Evolutionary conservation across 2,329 filamentous ascomycete genomes (phyloP), one percentile per base, ranked within the genome.

Genomic region (Xylaria sp.): DNA sequence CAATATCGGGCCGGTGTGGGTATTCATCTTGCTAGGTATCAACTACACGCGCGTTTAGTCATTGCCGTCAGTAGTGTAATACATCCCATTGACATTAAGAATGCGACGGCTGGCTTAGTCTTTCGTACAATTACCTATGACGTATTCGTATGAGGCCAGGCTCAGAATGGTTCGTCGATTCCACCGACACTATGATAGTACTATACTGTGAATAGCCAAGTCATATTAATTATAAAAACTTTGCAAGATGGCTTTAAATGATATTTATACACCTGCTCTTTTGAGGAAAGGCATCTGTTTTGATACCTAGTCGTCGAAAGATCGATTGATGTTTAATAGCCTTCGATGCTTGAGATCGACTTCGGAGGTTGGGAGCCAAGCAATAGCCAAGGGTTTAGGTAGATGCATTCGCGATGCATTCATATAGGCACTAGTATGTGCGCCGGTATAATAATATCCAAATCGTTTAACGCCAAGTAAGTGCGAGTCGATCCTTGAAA

Each of bases 331-430:
- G 27, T 30, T 34, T 24, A 67, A 69, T 61, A 45, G 51, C 11
- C 60, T 39, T 12, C 14, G 9, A 53, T 27, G 51, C 2, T 19
- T 12, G 19, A 48, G 42, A 39, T 61, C 27, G 11, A 36, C 53
- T 65, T 56, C 61, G 30, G 54, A 34, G 39, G 55, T 63, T 63
- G 63, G 27, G 61, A 30, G 66, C 66, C 61, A 65, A 67, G 65
- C 8, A 54, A 42, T 32, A 39, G 50, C 24, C 56, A 68, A 61
- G 45, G 19, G 50, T 51, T 53, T 27, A 27, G n/a, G 6, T 58
- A 17, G 34, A 42, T 56, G 61, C 11, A 62, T 61, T 57, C 55
- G 61, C 24, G 19, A 34, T 45, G 36, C 6, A 39, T 30, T 68
- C 27, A 45, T 59, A 17, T 45, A n/a, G n/a, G n/a, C n/a, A 60